phyloP scores from a whole-genome alignment of 768 basidiomycete species.

The Podaxis carcinomalis region DNA sequence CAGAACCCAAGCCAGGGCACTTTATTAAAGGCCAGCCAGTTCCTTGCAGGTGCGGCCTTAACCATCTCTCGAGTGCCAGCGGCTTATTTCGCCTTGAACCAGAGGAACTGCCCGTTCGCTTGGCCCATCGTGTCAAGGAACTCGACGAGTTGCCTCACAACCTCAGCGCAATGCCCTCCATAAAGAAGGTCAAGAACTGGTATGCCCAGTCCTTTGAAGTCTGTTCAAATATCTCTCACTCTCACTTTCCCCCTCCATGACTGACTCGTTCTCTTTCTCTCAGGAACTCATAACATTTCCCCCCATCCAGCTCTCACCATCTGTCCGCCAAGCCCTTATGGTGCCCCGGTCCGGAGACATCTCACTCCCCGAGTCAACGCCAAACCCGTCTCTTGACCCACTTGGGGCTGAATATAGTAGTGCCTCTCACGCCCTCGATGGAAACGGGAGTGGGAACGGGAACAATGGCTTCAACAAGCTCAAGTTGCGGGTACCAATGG shows the following conservation, averaged over 20 bases:
- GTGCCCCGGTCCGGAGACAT: constrained; percentile 41
- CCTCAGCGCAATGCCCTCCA: constrained; percentile 85
- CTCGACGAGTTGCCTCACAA: constrained; percentile 92
- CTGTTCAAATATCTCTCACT: constrained; percentile 19
- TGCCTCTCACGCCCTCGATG: constrained; percentile 10
- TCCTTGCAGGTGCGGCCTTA: constrained; percentile 58
- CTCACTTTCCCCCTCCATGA: background rate
- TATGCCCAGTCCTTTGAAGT: constrained; percentile 99
- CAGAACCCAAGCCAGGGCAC: constrained; percentile 96
- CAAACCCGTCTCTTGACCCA: constrained; percentile 71
- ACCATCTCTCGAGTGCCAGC: background rate
- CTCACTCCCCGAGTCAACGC: constrained; percentile 65
- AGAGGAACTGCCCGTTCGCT: constrained; percentile 93
- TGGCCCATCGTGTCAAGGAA: constrained; percentile 95
- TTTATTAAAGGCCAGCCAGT: constrained; percentile 86
- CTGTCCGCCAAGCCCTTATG: constrained; percentile 65
- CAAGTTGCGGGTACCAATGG: constrained; percentile 78
- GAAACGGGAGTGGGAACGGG: constrained; percentile 24
- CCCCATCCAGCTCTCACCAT: constrained; percentile 60
- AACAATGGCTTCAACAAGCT: constrained; percentile 51
- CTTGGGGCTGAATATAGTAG: constrained; percentile 26
- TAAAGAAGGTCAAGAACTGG: constrained; percentile 96
- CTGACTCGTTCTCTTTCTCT: constrained; percentile 6
- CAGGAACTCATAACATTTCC: constrained; percentile 92
- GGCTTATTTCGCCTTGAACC: background rate